These are phyloP conservation scores for Pulveroboletus sp. DNA, from an alignment of 768 basidiomycete genomes.

Conservation along the genomic window DNA sequence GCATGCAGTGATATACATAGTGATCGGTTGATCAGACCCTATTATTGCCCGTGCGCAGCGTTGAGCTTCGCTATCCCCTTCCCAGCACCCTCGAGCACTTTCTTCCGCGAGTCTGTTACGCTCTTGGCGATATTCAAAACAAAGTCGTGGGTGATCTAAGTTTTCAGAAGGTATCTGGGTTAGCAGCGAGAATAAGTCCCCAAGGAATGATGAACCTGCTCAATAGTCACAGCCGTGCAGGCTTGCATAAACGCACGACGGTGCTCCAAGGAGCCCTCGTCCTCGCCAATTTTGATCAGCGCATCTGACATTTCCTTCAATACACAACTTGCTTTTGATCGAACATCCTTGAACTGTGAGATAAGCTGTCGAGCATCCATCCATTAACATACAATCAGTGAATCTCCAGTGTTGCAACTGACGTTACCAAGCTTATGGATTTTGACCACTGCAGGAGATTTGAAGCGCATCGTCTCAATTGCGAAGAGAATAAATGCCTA, in stretches of 20 bases:
- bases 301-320: conserved; percentile 58
- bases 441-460: conserved; percentile 64
- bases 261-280: conserved; percentile 49
- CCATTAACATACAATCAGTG: background rate
- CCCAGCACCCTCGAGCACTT: conserved; percentile 66
- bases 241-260: conserved; percentile 52
- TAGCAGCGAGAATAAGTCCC: background rate
- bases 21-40: background rate
- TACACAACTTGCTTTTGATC: conserved; percentile 46
- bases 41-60: conserved; percentile 36
- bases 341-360: conserved; percentile 61
- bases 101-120: conserved; percentile 66
- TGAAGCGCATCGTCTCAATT: conserved; percentile 74
- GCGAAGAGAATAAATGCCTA: conserved; percentile 73
- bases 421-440: conserved; percentile 72
- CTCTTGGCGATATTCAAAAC: conserved; percentile 60
- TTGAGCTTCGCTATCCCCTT: conserved; percentile 64
- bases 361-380: conserved; percentile 49
- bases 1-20: conserved; percentile 1
- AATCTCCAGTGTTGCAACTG: conserved; percentile 24
- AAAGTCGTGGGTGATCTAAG: conserved; percentile 66
- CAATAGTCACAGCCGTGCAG: conserved; percentile 41
- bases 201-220: conserved; percentile 30
- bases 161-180: background rate
- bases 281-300: conserved; percentile 50